phyloP scores from a whole-genome alignment of 2,329 filamentous ascomycete genomes.

The Aspergillus alliaceus region DNA sequence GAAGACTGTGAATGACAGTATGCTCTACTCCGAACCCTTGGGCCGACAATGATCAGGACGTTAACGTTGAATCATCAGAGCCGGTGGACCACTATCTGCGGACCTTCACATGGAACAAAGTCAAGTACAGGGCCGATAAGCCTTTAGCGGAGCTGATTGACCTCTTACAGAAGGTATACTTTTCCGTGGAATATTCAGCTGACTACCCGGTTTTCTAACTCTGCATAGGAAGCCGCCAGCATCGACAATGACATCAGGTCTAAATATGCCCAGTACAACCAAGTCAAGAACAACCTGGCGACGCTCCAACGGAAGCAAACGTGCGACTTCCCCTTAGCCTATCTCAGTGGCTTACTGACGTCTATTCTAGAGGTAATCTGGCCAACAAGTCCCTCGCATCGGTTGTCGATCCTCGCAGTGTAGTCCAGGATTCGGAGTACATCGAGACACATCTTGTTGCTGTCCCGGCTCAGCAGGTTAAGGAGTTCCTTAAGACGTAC shows the following conservation, averaged over 20 bases:
- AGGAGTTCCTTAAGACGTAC: conserved; percentile 87
- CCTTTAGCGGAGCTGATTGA: conserved; percentile 83
- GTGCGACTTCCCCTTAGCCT: conserved; percentile 48
- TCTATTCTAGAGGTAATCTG: conserved; percentile 72
- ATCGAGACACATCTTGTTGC: conserved; percentile 93
- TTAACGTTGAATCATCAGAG: conserved; percentile 55
- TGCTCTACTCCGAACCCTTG: conserved; percentile 31
- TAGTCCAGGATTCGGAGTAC: conserved; percentile 91
- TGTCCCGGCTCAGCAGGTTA: conserved; percentile 75
- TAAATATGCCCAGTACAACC: conserved; percentile 93
- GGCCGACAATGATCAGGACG: neutral
- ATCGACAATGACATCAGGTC: conserved; percentile 95
- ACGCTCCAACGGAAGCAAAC: conserved; percentile 84
- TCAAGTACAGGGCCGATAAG: conserved; percentile 93
- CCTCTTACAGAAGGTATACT: conserved; percentile 75
- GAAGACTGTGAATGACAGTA: conserved; percentile 93
- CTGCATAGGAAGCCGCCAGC: conserved; percentile 74
- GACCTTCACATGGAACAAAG: conserved; percentile 93
- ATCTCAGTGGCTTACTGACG: neutral
- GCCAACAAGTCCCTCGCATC: conserved; percentile 90
- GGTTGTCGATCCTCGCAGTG: conserved; percentile 75
- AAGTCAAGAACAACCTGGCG: conserved; percentile 80
- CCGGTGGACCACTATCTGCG: conserved; percentile 92
- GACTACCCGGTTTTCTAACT: neutral
- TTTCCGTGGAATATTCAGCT: neutral